phyloP scores from a whole-genome alignment of 306 rosid species.

The Medicago lupulina region DNA sequence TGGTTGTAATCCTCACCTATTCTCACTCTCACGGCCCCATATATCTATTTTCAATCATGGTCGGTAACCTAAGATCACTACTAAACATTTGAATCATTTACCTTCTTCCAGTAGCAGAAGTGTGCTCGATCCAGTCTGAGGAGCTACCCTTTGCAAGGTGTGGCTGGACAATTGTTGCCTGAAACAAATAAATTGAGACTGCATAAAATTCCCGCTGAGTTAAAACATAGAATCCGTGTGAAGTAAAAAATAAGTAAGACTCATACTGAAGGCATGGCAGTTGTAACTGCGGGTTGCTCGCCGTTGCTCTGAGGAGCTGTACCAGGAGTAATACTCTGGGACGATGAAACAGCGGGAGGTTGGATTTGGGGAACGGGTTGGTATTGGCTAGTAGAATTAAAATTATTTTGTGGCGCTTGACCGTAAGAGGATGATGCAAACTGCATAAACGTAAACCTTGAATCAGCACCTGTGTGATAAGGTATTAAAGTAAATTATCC shows the following conservation, averaged over 20 bases:
- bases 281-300: conserved; percentile 58
- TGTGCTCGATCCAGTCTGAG: conserved; percentile 88
- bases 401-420: conserved; percentile 61
- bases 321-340: conserved; percentile 53
- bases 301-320: conserved; percentile 54
- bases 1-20: not conserved
- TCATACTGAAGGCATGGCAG: conserved; percentile 61
- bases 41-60: conserved; percentile 1
- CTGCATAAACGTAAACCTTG: conserved; percentile 52
- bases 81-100: conserved; percentile 47
- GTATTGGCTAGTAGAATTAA: conserved; percentile 55
- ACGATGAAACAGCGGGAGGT: conserved; percentile 54
- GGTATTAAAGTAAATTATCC: conserved; percentile 23
- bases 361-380: conserved; percentile 69
- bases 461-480: conserved; percentile 40
- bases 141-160: conserved; percentile 48
- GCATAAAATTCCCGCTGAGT: conserved; percentile 19
- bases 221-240: conserved; percentile 13
- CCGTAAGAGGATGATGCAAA: conserved; percentile 69
- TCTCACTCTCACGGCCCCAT: conserved; percentile 24
- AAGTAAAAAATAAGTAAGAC: conserved; percentile 35
- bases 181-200: conserved; percentile 40
- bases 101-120: conserved; percentile 86
- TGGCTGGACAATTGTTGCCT: conserved; percentile 59
- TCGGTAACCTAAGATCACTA: conserved; percentile 32